Conservation (phyloP, 2,329 filamentous ascomycete species). For the Pseudocercospora vitis region DNA sequence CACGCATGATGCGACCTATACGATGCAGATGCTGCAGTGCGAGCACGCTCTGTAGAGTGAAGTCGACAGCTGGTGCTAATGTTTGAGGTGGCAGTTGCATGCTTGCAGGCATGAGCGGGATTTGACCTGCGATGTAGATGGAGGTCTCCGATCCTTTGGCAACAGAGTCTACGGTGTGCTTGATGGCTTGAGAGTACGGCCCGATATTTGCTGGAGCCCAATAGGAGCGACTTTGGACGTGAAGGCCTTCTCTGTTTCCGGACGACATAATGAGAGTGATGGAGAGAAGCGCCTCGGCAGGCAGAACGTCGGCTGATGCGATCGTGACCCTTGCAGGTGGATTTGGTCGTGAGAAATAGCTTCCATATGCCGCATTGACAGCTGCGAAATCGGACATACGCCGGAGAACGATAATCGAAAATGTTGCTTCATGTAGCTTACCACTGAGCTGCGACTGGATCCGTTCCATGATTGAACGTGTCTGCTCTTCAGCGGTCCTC, state of each 20-base stretch:
- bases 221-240: slow-evolving; percentile 91
- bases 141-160: slow-evolving; percentile 20
- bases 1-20: slow-evolving; percentile 69
- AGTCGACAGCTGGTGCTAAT: slow-evolving; percentile 8
- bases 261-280: slow-evolving; percentile 50
- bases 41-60: slow-evolving; percentile 62
- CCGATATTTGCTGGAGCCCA: slow-evolving; percentile 99
- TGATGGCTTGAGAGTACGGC: slow-evolving; percentile 88
- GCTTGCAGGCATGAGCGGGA: slow-evolving; percentile 76
- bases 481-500: slow-evolving; percentile 42
- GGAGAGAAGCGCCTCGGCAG: slow-evolving; percentile 60
- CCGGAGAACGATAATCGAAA: slow-evolving; percentile 67
- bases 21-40: slow-evolving; percentile 88
- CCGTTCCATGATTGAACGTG: slow-evolving; percentile 41
- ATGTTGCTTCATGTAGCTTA: slow-evolving; percentile 33
- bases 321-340: slow-evolving; percentile 85
- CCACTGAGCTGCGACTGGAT: slow-evolving; percentile 35
- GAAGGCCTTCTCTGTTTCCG: slow-evolving; percentile 56
- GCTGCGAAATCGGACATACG: slow-evolving; percentile 75
- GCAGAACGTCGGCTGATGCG: slow-evolving; percentile 69
- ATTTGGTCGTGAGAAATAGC: slow-evolving; percentile 72
- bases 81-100: slow-evolving; percentile 60
- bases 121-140: slow-evolving; percentile 82
- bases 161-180: slow-evolving; percentile 42
- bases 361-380: slow-evolving; percentile 74